These are phyloP conservation scores for Suillus fuscotomentosus DNA, from an alignment of 768 basidiomycete species.

Conservation along the genomic window DNA sequence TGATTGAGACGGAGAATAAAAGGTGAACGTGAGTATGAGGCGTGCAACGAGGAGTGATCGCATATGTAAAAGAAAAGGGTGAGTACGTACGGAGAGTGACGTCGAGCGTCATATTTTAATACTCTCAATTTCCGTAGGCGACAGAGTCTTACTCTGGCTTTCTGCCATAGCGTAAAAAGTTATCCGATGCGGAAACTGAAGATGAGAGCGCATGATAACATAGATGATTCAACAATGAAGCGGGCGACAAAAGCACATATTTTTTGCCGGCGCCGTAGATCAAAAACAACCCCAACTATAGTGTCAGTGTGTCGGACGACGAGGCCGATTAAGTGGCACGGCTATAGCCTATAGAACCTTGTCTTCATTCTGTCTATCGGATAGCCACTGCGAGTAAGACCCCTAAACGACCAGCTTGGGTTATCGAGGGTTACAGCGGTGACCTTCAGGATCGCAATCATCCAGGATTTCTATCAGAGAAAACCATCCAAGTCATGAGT, in stretches of 20 bases:
- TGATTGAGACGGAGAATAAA: no score
- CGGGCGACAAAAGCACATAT: background rate
- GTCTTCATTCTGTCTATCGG: background rate
- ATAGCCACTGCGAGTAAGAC: background rate
- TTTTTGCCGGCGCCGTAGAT: background rate
- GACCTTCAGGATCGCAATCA: background rate
- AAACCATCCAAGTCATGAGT: background rate
- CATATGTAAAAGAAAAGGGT: no score
- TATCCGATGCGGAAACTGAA: background rate
- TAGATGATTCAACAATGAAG: background rate
- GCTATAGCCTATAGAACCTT: background rate
- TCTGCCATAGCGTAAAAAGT: constrained; percentile 3
- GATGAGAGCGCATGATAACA: background rate
- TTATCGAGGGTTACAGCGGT: background rate
- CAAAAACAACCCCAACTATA: background rate
- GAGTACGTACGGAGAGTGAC: no score
- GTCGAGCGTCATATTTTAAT: no score
- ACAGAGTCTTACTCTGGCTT: constrained; percentile 4
- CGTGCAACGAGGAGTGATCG: no score
- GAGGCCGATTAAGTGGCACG: background rate
- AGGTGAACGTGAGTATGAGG: no score
- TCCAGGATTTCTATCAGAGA: background rate
- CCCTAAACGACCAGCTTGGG: background rate
- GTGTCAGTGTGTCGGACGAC: background rate
- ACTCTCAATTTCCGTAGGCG: background rate